Conservation (phyloP, 345 rosid genomes). For the Syzygium aqueum region DNA sequence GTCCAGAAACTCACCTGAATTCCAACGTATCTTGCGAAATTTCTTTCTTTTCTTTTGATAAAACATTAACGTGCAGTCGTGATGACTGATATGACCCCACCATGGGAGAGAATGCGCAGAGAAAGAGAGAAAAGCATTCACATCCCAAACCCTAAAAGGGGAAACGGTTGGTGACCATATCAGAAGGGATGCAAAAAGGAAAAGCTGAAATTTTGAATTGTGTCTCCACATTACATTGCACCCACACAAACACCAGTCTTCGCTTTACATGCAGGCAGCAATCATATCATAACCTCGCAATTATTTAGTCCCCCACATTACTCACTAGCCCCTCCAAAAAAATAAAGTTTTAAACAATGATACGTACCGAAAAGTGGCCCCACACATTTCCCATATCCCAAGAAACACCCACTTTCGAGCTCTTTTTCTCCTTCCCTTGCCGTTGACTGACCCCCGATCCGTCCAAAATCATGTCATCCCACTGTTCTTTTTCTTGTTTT, state of each 20-base stretch:
- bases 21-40: background rate
- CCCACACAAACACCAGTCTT: background rate
- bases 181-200: constrained; percentile 21
- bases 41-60: background rate
- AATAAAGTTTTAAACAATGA: background rate
- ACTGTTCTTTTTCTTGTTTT: background rate
- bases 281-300: constrained; percentile 8
- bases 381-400: constrained; percentile 35
- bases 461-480: constrained; percentile 23
- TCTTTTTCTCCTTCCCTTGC: constrained; percentile 10
- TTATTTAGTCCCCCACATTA: constrained; percentile 10
- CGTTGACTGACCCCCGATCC: constrained; percentile 57
- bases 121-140: constrained; percentile 11
- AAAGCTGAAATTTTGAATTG: constrained; percentile 54
- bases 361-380: background rate
- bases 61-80: background rate
- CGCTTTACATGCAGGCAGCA: background rate
- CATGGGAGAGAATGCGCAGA: constrained; percentile 17
- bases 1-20: background rate
- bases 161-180: constrained; percentile 33
- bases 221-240: constrained; percentile 7
- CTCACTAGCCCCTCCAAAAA: background rate
- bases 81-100: constrained; percentile 26
- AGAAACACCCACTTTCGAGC: constrained; percentile 8
- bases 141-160: constrained; percentile 11